Evolutionary conservation across 108 stramenopile species (phyloP).

Genomic region (Nannochloropsis oceanica): DNA sequence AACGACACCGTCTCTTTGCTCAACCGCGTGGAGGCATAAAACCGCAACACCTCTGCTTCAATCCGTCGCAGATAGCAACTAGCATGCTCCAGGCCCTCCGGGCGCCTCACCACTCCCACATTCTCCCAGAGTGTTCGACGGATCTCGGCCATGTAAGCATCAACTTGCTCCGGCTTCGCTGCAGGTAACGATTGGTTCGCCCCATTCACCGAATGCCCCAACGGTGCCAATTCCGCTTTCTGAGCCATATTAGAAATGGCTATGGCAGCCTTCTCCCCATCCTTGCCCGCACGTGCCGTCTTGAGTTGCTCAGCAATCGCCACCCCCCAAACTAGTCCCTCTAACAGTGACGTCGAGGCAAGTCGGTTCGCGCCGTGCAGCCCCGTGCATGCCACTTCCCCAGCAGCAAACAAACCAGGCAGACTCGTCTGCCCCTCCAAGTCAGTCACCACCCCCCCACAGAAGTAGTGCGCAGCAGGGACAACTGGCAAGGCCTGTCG

Average conservation of each 20-base stretch:
- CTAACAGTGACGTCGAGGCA: slow-evolving; percentile 77
- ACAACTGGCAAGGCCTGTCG: slow-evolving; percentile 58
- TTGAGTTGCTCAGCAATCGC: slow-evolving; percentile 58
- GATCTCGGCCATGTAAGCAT: slow-evolving; percentile 37
- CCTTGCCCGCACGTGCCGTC: slow-evolving; percentile 6
- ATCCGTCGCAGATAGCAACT: background rate
- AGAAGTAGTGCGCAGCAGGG: slow-evolving; percentile 84
- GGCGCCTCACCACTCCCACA: slow-evolving; percentile 69
- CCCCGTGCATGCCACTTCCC: slow-evolving; percentile 81
- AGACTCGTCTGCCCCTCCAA: slow-evolving; percentile 51
- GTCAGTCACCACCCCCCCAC: slow-evolving; percentile 72
- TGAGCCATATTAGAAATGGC: slow-evolving; percentile 16
- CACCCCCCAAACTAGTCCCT: slow-evolving; percentile 79
- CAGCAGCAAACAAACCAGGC: slow-evolving; percentile 59
- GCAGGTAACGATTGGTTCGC: background rate
- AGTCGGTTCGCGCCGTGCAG: slow-evolving; percentile 83
- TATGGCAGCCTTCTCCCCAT: background rate
- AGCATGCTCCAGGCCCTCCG: slow-evolving; percentile 50
- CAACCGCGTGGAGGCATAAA: background rate
- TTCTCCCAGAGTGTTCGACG: slow-evolving; percentile 73
- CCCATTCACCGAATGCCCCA: background rate
- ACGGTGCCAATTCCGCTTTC: slow-evolving; percentile 5
- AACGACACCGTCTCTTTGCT: slow-evolving; percentile 8
- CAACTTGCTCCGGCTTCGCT: background rate
- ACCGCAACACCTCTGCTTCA: background rate